phyloP scores from a whole-genome alignment of 1,284 basidiomycete species.

The Ceratorhiza oryzae-sativae region DNA sequence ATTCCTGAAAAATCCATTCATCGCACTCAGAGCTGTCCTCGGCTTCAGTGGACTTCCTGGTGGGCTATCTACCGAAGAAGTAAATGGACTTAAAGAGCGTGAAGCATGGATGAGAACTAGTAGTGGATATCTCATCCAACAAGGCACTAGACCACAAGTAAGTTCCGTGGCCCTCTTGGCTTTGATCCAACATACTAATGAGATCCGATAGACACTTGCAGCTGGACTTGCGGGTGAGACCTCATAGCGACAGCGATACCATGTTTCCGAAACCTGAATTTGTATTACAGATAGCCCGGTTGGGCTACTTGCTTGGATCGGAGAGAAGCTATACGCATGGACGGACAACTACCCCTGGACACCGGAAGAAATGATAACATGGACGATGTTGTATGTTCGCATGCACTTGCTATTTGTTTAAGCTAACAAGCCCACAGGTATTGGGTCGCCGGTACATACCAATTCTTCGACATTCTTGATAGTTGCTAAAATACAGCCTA shows the following conservation, averaged over 20 bases:
- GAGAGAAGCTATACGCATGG: constrained; percentile 43
- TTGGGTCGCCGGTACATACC: constrained; percentile 16
- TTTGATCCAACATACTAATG: not conserved
- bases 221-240: constrained; percentile 40
- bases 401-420: not conserved
- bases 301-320: constrained; percentile 43
- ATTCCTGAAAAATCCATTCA: constrained; percentile 37
- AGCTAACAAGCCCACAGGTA: not conserved
- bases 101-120: constrained; percentile 23
- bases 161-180: not conserved
- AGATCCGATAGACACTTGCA: constrained; percentile 40
- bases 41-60: constrained; percentile 42
- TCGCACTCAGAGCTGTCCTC: constrained; percentile 34
- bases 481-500: not conserved
- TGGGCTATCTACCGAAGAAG: constrained; percentile 41
- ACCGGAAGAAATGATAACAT: constrained; percentile 43
- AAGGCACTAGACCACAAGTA: constrained; percentile 44
- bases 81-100: constrained; percentile 36
- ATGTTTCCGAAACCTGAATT: not conserved
- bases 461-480: not conserved
- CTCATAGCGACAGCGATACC: too few species aligned
- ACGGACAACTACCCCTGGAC: constrained; percentile 44
- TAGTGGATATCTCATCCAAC: constrained; percentile 40
- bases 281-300: constrained; percentile 42
- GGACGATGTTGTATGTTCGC: constrained; percentile 42